A percentile compares a stretch with the other conserved stretches of the same genome.
Evolutionary conservation across 495 filamentous ascomycete species (phyloP).

Genomic region (Chaetomium cochliodes): DNA sequence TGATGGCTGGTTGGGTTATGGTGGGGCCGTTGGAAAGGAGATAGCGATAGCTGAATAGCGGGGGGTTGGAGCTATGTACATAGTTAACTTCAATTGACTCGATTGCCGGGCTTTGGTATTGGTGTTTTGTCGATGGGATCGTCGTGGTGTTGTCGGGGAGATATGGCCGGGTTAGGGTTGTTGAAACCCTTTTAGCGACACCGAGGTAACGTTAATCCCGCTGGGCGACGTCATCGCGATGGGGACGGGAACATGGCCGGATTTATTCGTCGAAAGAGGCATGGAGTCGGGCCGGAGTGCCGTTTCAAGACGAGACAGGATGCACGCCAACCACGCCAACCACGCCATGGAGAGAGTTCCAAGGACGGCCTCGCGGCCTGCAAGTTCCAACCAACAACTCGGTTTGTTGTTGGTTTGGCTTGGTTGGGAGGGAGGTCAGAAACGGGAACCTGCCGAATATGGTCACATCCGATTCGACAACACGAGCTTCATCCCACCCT

Average conservation of each 20-base stretch:
- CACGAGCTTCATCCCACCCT: not conserved
- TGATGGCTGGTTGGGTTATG: not conserved
- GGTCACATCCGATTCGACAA: not conserved
- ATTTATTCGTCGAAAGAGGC: not conserved
- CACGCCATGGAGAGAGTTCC: not conserved
- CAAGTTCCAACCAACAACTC: not conserved
- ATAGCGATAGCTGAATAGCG: not conserved
- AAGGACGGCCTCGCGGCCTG: too few species aligned
- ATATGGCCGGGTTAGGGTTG: not conserved
- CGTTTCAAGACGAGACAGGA: not conserved
- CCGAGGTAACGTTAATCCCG: not conserved
- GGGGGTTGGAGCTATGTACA: conserved; percentile 34
- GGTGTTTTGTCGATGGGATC: not conserved
- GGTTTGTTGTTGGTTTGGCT: not conserved
- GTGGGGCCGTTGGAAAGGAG: not conserved
- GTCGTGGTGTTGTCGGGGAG: not conserved
- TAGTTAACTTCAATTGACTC: conserved; percentile 4
- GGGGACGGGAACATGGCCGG: not conserved
- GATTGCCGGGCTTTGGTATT: not conserved
- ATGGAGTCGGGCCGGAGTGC: conserved; percentile 1
- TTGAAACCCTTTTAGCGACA: not conserved
- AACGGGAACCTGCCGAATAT: not conserved
- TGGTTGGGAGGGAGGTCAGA: not conserved
- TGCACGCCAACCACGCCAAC: too few species aligned
- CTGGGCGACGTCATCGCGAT: not conserved